Base-by-base conservation (phyloP, 176 grass and related monocot genomes). In the Zea luxurians region DNA sequence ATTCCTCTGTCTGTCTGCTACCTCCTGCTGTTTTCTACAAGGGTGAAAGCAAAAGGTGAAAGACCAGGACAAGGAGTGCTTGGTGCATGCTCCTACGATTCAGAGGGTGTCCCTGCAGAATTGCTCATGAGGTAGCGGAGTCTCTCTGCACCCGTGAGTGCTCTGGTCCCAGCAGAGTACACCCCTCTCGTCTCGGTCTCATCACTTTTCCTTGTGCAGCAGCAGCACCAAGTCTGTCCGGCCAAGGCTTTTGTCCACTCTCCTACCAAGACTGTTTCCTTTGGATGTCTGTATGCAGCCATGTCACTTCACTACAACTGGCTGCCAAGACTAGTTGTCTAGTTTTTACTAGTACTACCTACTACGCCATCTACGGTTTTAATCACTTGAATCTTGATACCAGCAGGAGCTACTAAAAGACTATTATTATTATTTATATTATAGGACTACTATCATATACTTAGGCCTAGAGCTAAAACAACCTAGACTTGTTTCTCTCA, bases 211-310 rank as follows among this genome's bases (percentile, higher is more conserved):
- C 80, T 81, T 82, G n/a, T 70, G 75, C 59, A 61, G 58, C 59
- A 35, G 58, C 81, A 65, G 46, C 40, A 67, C 64, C 64, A 15
- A 37, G 15, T 17, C 45, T 79, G 82, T 61, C 73, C 62, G 75
- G 82, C 34, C 73, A 62, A 62, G 75, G 84, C 49, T 60, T 87
- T 84, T 84, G 88, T 82, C 82, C 76, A 73, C 61, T 64, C 62
- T 49, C 53, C 53, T 57, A 57, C 53, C 49, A 27, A 27, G 27
- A 16, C 49, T 68, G 8, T 34, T 34, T 58, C 12, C 59, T 61
- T 61, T 61, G 59, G 59, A 61, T 61, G 58, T 61, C 59, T 61
- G 59, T 61, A 61, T 61, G 59, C 59, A 61, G 59, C 59, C 59
- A 61, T 35, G 20, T 61, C 21, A 61, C 59, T 61, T 61, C 59